phyloP scores from a whole-genome alignment of 1,139 yeast genomes.

The Protomyces gravidus region DNA sequence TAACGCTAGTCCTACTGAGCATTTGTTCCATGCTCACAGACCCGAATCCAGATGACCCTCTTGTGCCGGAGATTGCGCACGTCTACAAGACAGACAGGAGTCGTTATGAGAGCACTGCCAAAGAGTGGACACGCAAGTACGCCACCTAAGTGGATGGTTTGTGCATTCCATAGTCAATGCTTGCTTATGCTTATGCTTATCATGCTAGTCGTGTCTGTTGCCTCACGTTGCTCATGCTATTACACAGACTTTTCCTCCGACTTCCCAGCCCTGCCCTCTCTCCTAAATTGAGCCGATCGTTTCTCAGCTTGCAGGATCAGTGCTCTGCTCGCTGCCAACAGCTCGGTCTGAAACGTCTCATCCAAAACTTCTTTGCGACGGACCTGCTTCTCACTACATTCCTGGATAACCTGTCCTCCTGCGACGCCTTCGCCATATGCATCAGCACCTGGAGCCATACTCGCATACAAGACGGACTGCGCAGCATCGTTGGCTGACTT shows the following conservation, averaged over 20 bases:
- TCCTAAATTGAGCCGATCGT: constrained; percentile 62
- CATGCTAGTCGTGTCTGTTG: constrained; percentile 4
- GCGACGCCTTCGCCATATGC: constrained; percentile 46
- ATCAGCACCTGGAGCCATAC: constrained; percentile 54
- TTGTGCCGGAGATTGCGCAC: constrained; percentile 97
- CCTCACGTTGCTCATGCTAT: background rate
- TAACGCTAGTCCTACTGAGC: constrained; percentile 65
- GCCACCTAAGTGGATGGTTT: constrained; percentile 4
- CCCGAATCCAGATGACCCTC: constrained; percentile 98
- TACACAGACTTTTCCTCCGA: background rate
- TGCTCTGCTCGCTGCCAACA: constrained; percentile 61
- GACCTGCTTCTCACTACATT: constrained; percentile 53
- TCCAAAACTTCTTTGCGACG: constrained; percentile 63
- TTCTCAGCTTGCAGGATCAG: constrained; percentile 60
- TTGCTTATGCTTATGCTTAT: background rate
- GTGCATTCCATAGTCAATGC: background rate
- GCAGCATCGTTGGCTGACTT: constrained; percentile 75
- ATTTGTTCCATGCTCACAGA: constrained; percentile 89
- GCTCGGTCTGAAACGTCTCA: constrained; percentile 53
- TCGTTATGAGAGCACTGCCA: constrained; percentile 94
- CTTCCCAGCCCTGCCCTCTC: constrained; percentile 39
- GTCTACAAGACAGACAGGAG: constrained; percentile 91
- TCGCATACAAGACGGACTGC: constrained; percentile 66
- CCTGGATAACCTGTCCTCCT: constrained; percentile 69
- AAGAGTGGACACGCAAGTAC: constrained; percentile 56